Base-by-base conservation (phyloP, 2,329 filamentous ascomycete species). In the Lasiodiplodia sp. region DNA sequence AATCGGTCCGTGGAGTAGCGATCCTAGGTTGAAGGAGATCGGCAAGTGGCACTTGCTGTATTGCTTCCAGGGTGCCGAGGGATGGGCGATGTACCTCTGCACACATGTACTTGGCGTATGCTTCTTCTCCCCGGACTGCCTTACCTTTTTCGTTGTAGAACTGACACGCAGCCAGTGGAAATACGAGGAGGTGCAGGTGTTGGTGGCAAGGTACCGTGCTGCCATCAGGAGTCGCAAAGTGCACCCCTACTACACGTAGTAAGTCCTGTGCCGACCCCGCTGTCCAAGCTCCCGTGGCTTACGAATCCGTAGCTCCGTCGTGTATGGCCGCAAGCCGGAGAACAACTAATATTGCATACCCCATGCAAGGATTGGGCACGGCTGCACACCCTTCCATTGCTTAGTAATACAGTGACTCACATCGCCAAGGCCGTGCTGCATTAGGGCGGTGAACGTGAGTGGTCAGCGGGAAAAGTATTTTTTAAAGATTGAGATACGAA, bases 21-120 rank as follows among this genome's bases (percentile, higher is more conserved):
- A 76, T 40, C 71, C 71, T 85, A 81, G 82, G 31, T 80, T 84
- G 62, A 88, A 87, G 73, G 82, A 87, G 62, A 73, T 87, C 1
- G 86, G 86, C 1, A 72, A 71, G 52, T 78, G 71, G 51, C 75
- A 76, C 52, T 62, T 70, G 37, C 68, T 76, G 31, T 73, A 75
- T 16, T 77, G 75, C 69, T 70, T 73, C 21, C 73, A 78, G 49
- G 76, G 40, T 18, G 66, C 47, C 10, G 66, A 65, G 51, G 67
- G 67, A 2, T 68, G 67, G 67, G 58, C 58, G 1, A 68, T 68
- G 57, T 56, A 56, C 16, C 34, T 68, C 25, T 57, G 60, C 49
- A 68, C 67, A 7, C 31, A 65, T 51, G 67, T 68, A 11, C 40
- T 68, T 12, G 58, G 58, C 7, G 67, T 68, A 38, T 65, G 67